Evolutionary conservation across 768 basidiomycete genomes (phyloP).

Genomic region (Gloeophyllum trabeum): DNA sequence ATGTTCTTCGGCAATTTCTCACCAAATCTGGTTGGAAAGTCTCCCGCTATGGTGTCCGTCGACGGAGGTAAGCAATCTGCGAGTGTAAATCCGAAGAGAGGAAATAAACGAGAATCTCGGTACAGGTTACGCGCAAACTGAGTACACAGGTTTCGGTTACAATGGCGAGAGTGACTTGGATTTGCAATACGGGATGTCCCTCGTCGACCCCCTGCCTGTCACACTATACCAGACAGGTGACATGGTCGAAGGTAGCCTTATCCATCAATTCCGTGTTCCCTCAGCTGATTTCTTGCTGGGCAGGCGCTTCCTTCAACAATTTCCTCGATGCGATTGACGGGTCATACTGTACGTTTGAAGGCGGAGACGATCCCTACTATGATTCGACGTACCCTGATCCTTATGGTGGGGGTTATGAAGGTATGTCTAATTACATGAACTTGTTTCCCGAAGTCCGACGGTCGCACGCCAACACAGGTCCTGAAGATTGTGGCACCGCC

Average conservation of each 20-base stretch:
- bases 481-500: slow-evolving; percentile 25
- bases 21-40: slow-evolving; percentile 14
- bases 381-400: slow-evolving; percentile 18
- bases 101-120: slow-evolving; percentile 2
- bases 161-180: slow-evolving; percentile 21
- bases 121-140: slow-evolving; percentile 17
- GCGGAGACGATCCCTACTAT: slow-evolving; percentile 19
- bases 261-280: background rate
- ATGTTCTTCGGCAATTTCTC: slow-evolving; percentile 29
- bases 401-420: slow-evolving; percentile 11
- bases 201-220: slow-evolving; percentile 18
- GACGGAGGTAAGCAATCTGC: slow-evolving; percentile 19
- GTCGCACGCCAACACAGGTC: slow-evolving; percentile 6
- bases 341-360: slow-evolving; percentile 23
- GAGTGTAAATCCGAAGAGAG: background rate
- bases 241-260: slow-evolving; percentile 10
- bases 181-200: slow-evolving; percentile 19
- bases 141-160: slow-evolving; percentile 7
- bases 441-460: background rate
- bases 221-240: slow-evolving; percentile 24
- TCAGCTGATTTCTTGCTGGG: background rate
- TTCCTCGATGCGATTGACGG: slow-evolving; percentile 24
- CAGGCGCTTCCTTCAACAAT: slow-evolving; percentile 21
- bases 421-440: background rate
- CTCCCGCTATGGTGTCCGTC: slow-evolving; percentile 19